phyloP scores from a whole-genome alignment of 805 yeast species.

The Cyberlindnera sargentensis region DNA sequence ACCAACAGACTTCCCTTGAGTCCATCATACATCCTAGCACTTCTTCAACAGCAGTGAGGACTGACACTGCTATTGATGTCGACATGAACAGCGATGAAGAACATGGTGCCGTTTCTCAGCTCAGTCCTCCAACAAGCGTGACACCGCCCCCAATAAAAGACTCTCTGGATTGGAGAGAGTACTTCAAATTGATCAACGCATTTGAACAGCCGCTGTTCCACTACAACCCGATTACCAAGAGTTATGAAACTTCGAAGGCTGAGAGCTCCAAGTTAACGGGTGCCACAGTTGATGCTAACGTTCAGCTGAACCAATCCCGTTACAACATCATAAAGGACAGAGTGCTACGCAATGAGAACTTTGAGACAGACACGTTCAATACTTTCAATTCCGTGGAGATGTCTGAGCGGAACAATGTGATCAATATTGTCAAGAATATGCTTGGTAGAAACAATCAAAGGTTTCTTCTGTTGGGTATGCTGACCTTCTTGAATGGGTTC shows the following conservation, averaged over 20 bases:
- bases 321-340: conserved; percentile 64
- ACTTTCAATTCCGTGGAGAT: conserved; percentile 27
- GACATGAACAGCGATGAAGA: conserved; percentile 13
- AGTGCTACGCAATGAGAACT: conserved; percentile 66
- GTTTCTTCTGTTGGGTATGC: conserved; percentile 73
- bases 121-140: conserved; percentile 21
- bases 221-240: conserved; percentile 57
- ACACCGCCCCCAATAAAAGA: conserved; percentile 23
- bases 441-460: conserved; percentile 76
- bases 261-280: conserved; percentile 18
- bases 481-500: conserved; percentile 58
- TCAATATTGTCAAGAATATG: conserved; percentile 76
- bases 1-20: conserved; percentile 8
- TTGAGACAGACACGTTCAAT: conserved; percentile 37
- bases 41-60: conserved; percentile 1
- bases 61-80: conserved; percentile 11
- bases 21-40: conserved; percentile 2
- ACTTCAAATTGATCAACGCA: conserved; percentile 59
- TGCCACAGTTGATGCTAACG: conserved; percentile 24
- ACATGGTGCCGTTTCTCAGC: not conserved
- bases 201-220: conserved; percentile 54
- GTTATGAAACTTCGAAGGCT: conserved; percentile 37
- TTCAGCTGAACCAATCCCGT: conserved; percentile 44
- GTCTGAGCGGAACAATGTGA: conserved; percentile 15
- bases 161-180: conserved; percentile 61